Base-by-base conservation (phyloP, 192 early-diverging fungal species). In the Lunasporangiospora selenospora region DNA sequence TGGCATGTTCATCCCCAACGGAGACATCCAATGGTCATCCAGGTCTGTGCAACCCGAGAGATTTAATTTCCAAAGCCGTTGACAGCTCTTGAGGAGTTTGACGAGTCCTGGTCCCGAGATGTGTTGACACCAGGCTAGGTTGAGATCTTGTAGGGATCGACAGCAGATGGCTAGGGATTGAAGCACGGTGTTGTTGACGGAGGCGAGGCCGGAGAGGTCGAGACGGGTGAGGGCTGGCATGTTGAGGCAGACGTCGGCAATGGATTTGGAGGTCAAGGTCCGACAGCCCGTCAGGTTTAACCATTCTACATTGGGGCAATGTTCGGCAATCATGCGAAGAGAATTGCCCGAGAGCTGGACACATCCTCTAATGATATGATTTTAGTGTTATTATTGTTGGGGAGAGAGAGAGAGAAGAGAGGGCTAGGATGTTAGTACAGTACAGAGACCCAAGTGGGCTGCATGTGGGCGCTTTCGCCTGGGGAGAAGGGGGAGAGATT, bases 121-220 rank as follows among this genome's bases (percentile, higher is more conserved):
- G 34, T 81, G 75, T 7, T 75, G 66, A 37, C 82, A 84, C 82
- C 82, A 84, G 2, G 75, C 70, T 4, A 84, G 26, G 38, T 84
- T 81, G 6, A 84, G 58, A 33, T 57, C 60, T 33, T 73, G 65
- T 4, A 84, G 53, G 7, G 60, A 46, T 1, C 71, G 76, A 27
- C 78, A 77, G 10, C 53, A 76, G 39, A 59, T 55, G 1, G 73
- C 63, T 38, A 77, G 64, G 53, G 65, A 64, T 37, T 77, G 69
- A 8, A 84, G 76, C 2, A 76, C 78, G 9, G 45, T 33, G 42
- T 81, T 67, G 32, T 77, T 81, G 40, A 84, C 73, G 8, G 62
- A 58, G 1, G 65, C 62, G 7, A 84, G 47, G 12, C 78, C 67
- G 0, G 76, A 53, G 5, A 84, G 36, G 57, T 84, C 80, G 15